These are phyloP conservation scores for Furcasterigmium sp. DNA, from an alignment of 2,329 filamentous ascomycete genomes.

Conservation along the genomic window DNA sequence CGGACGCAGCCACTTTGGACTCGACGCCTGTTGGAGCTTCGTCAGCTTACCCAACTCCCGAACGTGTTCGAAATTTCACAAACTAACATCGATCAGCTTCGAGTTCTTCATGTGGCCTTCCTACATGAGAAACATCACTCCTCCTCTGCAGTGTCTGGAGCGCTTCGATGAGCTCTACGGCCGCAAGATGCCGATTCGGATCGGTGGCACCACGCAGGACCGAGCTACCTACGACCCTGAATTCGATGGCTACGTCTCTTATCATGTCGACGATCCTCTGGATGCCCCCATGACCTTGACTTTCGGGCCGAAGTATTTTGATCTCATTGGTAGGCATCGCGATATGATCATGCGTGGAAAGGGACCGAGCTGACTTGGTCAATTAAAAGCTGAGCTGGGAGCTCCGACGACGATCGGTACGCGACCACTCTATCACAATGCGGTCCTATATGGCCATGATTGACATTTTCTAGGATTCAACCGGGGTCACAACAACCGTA, in stretches of 20 bases:
- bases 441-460: too few species aligned
- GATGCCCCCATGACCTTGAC: constrained; percentile 45
- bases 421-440: too few species aligned
- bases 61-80: not conserved
- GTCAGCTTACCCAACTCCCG: too few species aligned
- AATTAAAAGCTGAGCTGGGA: not conserved
- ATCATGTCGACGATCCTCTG: constrained; percentile 37
- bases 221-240: constrained; percentile 44
- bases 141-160: constrained; percentile 43
- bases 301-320: constrained; percentile 47
- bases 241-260: constrained; percentile 40
- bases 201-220: constrained; percentile 56
- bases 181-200: constrained; percentile 46
- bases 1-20: not conserved
- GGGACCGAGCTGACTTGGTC: too few species aligned
- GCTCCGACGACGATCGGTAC: not conserved
- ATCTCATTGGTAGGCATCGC: constrained; percentile 39
- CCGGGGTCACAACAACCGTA: constrained; percentile 43
- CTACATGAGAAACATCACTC: constrained; percentile 46
- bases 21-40: not conserved
- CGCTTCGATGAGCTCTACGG: constrained; percentile 46
- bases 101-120: constrained; percentile 53
- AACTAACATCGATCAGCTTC: constrained; percentile 26
- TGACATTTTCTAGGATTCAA: constrained; percentile 52
- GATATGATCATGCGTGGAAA: not conserved